phyloP scores from a whole-genome alignment of 1,139 yeast species.

The Zygosaccharomyces pseudobailii region DNA sequence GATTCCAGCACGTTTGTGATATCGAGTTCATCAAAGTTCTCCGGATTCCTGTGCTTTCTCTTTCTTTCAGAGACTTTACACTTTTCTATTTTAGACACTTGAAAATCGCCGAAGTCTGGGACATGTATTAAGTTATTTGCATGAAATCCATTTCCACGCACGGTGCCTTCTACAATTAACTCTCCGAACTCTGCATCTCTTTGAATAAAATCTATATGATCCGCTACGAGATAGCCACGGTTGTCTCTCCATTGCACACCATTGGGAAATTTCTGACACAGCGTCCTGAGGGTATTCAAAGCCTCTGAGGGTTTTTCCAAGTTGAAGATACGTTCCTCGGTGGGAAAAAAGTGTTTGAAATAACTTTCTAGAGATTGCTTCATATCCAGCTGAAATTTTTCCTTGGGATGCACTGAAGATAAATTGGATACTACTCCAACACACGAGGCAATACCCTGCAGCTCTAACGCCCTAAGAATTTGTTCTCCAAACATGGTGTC shows the following conservation, averaged over 20 bases:
- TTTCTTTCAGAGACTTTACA: conserved; percentile 29
- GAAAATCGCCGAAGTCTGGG: conserved; percentile 88
- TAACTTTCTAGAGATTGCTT: conserved; percentile 77
- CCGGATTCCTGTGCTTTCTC: conserved; percentile 13
- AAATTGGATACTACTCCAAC: conserved; percentile 80
- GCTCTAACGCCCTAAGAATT: conserved; percentile 76
- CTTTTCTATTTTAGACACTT: conserved; percentile 62
- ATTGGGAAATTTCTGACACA: conserved; percentile 85
- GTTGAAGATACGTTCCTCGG: conserved; percentile 70
- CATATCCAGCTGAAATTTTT: conserved; percentile 71
- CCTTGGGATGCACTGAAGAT: conserved; percentile 57
- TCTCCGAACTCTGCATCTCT: conserved; percentile 35
- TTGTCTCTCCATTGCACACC: conserved; percentile 87
- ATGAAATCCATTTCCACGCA: conserved; percentile 81
- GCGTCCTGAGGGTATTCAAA: conserved; percentile 59
- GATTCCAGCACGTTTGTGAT: conserved; percentile 38
- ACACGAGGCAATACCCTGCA: conserved; percentile 87
- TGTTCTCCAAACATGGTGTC: conserved; percentile 79
- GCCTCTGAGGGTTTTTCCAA: conserved; percentile 67
- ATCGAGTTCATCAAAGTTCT: conserved; percentile 22
- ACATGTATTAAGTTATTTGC: conserved; percentile 75
- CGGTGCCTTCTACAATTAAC: conserved; percentile 70
- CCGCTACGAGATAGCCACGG: conserved; percentile 83
- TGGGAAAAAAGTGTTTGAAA: conserved; percentile 87
- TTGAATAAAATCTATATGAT: conserved; percentile 47